Percentiles rank a stretch among this genome's conserved stretches.
Evolutionary conservation across 1,139 yeast genomes (phyloP).

Genomic region (Taphrina pruni): DNA sequence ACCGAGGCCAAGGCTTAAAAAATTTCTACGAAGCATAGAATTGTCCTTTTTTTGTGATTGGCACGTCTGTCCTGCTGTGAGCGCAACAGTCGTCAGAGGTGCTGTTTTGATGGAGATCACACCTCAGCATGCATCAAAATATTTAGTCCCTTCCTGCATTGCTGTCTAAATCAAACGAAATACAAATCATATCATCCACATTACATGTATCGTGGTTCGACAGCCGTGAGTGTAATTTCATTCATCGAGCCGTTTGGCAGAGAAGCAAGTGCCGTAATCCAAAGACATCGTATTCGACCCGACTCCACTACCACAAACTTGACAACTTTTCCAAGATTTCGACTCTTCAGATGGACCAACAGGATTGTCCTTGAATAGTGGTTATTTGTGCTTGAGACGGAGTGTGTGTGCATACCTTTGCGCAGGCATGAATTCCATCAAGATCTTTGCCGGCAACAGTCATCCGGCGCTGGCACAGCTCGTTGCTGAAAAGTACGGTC

Average conservation of each 20-base stretch:
- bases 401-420: not conserved
- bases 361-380: too few species aligned
- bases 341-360: not conserved
- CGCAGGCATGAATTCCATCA: slow-evolving; percentile 43
- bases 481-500: slow-evolving; percentile 42
- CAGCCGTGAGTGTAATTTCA: not conserved
- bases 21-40: slow-evolving; percentile 4
- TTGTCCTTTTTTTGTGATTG: slow-evolving; percentile 1
- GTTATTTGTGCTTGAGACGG: too few species aligned
- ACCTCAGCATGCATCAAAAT: slow-evolving; percentile 10
- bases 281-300: slow-evolving; percentile 8
- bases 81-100: slow-evolving; percentile 13
- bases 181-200: slow-evolving; percentile 7
- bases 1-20: slow-evolving; percentile 71
- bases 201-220: not conserved
- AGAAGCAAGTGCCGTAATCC: not conserved
- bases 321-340: slow-evolving; percentile 12
- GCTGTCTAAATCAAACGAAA: slow-evolving; percentile 5
- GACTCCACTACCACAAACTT: slow-evolving; percentile 19
- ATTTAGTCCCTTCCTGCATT: slow-evolving; percentile 11
- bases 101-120: slow-evolving; percentile 15
- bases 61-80: slow-evolving; percentile 14
- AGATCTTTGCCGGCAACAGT: slow-evolving; percentile 44
- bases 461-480: slow-evolving; percentile 45
- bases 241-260: not conserved